A percentile compares a stretch with the other conserved stretches of the same genome.
Evolutionary conservation across 2,329 filamentous ascomycete species (phyloP).

Genomic region (Trichoderma arundinaceum): DNA sequence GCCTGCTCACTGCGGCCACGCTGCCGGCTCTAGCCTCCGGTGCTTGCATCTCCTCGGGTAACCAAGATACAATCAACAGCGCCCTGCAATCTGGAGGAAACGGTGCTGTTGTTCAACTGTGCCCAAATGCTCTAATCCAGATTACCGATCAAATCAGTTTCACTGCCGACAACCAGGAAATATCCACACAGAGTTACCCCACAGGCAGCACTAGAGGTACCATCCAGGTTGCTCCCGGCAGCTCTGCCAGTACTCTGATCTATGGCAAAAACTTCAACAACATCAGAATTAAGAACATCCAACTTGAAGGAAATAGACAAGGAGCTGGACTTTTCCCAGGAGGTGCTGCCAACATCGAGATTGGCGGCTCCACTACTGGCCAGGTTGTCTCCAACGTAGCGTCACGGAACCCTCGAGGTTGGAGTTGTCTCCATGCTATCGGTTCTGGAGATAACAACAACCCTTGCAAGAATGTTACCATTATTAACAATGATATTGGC

Average conservation of each 20-base stretch:
- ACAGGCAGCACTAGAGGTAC: conserved; percentile 36
- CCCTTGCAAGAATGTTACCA: conserved; percentile 36
- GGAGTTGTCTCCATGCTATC: conserved; percentile 40
- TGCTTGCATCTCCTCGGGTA: conserved; percentile 35
- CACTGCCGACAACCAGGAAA: conserved; percentile 38
- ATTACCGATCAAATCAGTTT: conserved; percentile 35
- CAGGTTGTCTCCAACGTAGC: conserved; percentile 36
- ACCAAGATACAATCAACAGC: conserved; percentile 35
- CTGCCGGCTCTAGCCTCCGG: conserved; percentile 20
- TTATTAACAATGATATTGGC: conserved; percentile 38
- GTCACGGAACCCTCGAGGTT: conserved; percentile 37
- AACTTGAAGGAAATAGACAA: conserved; percentile 38
- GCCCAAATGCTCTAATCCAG: conserved; percentile 33
- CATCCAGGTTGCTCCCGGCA: conserved; percentile 36
- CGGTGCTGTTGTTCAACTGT: conserved; percentile 36
- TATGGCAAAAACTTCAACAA: conserved; percentile 34
- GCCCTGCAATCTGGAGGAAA: conserved; percentile 34
- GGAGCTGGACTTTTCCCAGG: conserved; percentile 36
- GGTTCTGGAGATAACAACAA: conserved; percentile 35
- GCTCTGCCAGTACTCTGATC: conserved; percentile 36
- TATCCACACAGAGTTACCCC: conserved; percentile 39
- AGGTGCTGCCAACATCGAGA: conserved; percentile 40
- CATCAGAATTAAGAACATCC: conserved; percentile 38
- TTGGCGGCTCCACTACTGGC: conserved; percentile 36
- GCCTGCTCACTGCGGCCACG: conserved; percentile 18